Base-by-base conservation (phyloP, 805 yeast species). In the Yueomyces sp. region DNA sequence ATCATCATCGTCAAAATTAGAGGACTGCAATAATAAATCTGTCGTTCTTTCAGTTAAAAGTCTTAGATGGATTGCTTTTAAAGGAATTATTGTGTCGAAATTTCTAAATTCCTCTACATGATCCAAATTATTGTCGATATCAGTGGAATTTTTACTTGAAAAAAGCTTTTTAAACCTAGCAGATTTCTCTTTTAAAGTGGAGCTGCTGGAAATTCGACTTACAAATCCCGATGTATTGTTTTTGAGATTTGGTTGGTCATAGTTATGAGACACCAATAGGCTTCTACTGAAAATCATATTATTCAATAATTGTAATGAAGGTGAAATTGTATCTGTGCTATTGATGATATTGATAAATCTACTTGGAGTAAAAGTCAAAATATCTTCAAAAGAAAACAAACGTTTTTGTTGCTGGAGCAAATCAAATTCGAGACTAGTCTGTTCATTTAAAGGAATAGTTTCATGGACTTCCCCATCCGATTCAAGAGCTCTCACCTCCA, bases 31-130 rank as follows among this genome's bases (percentile, higher is more conserved):
- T 43, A 81, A 67, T 42, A 81, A 62, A 56, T 81, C 84, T 0
- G 85, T 77, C 0, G 85, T 79, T 56, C 88, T 66, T 44, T 81
- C 80, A 1, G 82, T 74, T 41, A 81, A 64, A 37, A 74, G 73
- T 45, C 80, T 68, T 45, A 79, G 59, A 51, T 79, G 78, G 34
- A 53, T 49, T 36, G 52, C 59, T 40, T 46, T 54, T 42, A 49
- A 46, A 6, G 53, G 55, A 8, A 52, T 51, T 26, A 40, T 40
- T 2, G 41, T 40, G 43, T 60, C 59, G 36, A 53, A 52, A 4
- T 59, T 62, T 28, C 54, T 41, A 11, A 45, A 42, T 39, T 44
- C 42, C 9, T 30, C 33, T 6, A 30, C 33, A 9, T 30, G 33
- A 5, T 34, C 26, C 44, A 57, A 46, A 48, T 46, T 42, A 50